These are phyloP conservation scores for Phialophora tarda DNA, from an alignment of 2,329 filamentous ascomycete genomes.

Conservation along the genomic window DNA sequence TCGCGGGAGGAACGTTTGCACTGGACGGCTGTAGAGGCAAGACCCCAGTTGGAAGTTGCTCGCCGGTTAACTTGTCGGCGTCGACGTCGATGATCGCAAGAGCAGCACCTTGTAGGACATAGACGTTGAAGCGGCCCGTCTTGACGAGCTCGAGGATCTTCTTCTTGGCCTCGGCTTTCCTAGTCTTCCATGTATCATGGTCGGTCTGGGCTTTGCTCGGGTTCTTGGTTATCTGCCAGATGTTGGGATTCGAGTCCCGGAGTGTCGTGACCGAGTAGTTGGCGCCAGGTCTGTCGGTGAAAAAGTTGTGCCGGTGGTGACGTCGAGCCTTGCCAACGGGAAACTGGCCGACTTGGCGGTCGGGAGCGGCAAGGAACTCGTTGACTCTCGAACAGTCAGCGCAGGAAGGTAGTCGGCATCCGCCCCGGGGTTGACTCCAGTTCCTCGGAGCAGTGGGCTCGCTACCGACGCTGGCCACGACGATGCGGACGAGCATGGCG, in stretches of 20 bases:
- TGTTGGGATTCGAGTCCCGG: slow-evolving; percentile 11
- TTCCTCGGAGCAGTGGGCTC: slow-evolving; percentile 1
- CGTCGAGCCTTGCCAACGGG: slow-evolving; percentile 9
- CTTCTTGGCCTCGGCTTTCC: background rate
- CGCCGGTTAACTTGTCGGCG: background rate
- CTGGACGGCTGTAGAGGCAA: background rate
- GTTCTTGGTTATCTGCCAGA: slow-evolving; percentile 24
- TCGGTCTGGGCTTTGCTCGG: background rate
- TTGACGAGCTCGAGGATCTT: background rate
- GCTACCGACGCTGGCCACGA: slow-evolving; percentile 10
- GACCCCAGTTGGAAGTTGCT: background rate
- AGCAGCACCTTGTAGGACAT: background rate
- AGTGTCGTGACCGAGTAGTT: slow-evolving; percentile 17
- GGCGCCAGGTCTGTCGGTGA: background rate
- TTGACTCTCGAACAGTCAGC: slow-evolving; percentile 17
- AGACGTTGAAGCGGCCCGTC: background rate
- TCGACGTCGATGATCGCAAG: background rate
- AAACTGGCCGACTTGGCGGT: slow-evolving; percentile 11
- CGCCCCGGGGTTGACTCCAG: slow-evolving; percentile 8
- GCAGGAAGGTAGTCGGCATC: slow-evolving; percentile 7
- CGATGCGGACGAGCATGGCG: background rate
- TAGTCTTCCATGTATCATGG: slow-evolving; percentile 9
- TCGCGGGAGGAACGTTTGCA: background rate
- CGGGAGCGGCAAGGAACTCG: slow-evolving; percentile 10
- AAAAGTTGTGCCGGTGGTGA: slow-evolving; percentile 8